phyloP scores from a whole-genome alignment of 164 flowering plant genomes.

The Aristolochia contorta region DNA sequence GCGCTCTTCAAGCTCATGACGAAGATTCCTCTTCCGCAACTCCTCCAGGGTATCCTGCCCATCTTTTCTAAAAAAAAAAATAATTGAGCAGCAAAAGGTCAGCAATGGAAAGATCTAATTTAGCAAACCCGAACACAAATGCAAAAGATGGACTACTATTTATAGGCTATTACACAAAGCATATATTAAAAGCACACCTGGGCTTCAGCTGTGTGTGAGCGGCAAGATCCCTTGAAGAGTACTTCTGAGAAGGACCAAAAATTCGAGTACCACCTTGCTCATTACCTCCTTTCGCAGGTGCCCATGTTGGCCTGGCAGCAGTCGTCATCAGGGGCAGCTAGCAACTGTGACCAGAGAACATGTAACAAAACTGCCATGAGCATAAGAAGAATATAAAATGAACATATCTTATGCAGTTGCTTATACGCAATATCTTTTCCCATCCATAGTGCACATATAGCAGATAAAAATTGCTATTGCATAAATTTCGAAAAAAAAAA shows the following conservation, averaged over 20 bases:
- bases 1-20: constrained; percentile 83
- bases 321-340: constrained; percentile 51
- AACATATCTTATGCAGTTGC: too few relatives aligned
- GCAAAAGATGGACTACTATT: not conserved
- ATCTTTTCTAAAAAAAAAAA: constrained; percentile 46
- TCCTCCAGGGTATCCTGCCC: constrained; percentile 96
- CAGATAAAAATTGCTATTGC: too few relatives aligned
- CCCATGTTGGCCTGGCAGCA: constrained; percentile 98
- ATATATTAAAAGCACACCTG: constrained; percentile 29
- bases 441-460: too few relatives aligned
- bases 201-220: constrained; percentile 80
- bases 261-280: constrained; percentile 95
- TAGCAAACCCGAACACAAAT: not conserved
- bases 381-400: too few relatives aligned
- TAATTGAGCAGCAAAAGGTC: not conserved
- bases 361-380: too few relatives aligned
- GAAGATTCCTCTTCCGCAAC: constrained; percentile 74
- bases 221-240: constrained; percentile 87
- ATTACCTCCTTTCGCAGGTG: constrained; percentile 96
- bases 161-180: not conserved
- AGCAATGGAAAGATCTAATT: not conserved
- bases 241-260: constrained; percentile 96
- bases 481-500: too few relatives aligned
- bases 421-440: too few relatives aligned
- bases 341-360: too few relatives aligned